Base-by-base conservation (phyloP, 257 asterid species). In the Solanum pimpinellifolium region DNA sequence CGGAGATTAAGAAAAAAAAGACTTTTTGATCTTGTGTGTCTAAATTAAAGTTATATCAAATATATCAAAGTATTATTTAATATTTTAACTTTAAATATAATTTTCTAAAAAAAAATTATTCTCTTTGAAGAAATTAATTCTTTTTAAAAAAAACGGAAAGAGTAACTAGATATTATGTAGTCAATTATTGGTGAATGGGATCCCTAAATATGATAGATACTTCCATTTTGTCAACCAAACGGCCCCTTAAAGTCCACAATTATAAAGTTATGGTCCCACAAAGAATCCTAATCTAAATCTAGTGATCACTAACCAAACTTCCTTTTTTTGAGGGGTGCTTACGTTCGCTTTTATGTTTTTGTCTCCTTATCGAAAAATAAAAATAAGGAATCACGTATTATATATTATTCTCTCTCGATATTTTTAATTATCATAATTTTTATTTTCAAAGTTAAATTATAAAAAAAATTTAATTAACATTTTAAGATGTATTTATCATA, bases 401-500 rank as follows among this genome's bases (percentile, higher is more conserved):
- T 37, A 37, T 37, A 37, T 37, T 37, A 37, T 0, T 35, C 2
- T 33, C 5, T 3, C 1, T 0, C 1, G 35, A 3, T 0, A 37
- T 6, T 37, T 37, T 37, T 37, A 5, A 37, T 37, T 37, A 6
- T 37, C 7, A 37, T 37, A 6, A 37, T 37, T 37, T 5, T 37
- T 37, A 5, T 37, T 37, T 37, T 37, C 6, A 37, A 1, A 0
- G 0, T 1, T 37, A 37, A 37, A 37, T 6, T 37, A 37, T 37
- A 37, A 37, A 5, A 37, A 5, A 0, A 1, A 4, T 0, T 37
- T 37, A 1, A 37, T 6, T 37, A 37, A 37, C 0, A 37, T 37
- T 37, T 37, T 37, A 37, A 35, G 7, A 37, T 37, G 1, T 37
- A 37, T 37, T 37, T 0, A 37, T 37, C 7, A 5, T 0, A 37